These are phyloP conservation scores for Scheffersomyces segobiensis DNA, from an alignment of 1,139 yeast species.

Conservation along the genomic window DNA sequence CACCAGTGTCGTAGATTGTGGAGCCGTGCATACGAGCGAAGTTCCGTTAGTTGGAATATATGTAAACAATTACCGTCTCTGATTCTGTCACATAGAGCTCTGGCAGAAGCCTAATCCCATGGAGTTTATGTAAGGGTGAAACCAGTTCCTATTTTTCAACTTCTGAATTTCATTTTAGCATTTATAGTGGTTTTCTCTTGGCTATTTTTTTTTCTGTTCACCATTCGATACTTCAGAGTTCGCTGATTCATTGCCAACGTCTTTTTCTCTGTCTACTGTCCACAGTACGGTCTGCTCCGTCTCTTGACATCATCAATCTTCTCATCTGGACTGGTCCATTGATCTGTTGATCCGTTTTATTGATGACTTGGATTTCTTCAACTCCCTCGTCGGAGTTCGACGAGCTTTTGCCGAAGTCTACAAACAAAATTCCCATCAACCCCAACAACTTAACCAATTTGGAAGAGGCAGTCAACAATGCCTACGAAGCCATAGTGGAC, in stretches of 20 bases:
- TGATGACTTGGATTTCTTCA: not conserved
- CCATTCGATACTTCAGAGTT: not conserved
- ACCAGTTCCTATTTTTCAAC: not conserved
- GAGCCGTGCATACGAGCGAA: not conserved
- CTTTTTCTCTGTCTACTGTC: not conserved
- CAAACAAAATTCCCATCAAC: not conserved
- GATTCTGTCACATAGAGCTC: not conserved
- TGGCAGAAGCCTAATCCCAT: not conserved
- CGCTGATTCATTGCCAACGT: not conserved
- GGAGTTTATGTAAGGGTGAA: not conserved
- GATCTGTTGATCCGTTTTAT: not conserved
- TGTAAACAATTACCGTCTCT: not conserved
- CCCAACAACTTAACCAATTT: constrained; percentile 4
- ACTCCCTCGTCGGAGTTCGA: not conserved
- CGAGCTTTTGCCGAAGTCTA: not conserved
- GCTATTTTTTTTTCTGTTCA: not conserved
- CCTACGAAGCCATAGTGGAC: constrained; percentile 30
- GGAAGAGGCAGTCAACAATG: constrained; percentile 27
- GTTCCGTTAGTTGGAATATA: not conserved
- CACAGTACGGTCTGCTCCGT: not conserved
- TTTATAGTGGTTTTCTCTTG: too few species aligned
- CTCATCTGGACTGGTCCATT: not conserved
- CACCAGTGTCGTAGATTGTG: not conserved
- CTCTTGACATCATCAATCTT: not conserved
- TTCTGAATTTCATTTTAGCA: not conserved